phyloP scores from a whole-genome alignment of 176 grass and related monocot genomes.

The Triticum monococcum region DNA sequence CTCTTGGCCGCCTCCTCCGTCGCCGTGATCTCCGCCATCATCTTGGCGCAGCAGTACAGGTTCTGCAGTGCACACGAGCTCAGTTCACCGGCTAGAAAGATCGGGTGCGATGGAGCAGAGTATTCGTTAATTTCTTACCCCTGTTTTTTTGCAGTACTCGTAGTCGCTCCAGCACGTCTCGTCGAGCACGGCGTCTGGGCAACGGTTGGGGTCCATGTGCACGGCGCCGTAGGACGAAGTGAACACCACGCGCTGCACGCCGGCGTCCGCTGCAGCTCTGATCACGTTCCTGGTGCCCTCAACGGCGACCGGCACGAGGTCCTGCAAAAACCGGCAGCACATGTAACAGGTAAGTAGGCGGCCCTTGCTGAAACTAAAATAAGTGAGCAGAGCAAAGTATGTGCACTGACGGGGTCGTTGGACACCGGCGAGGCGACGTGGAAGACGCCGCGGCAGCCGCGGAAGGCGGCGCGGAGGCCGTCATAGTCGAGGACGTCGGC shows the following conservation, averaged over 20 bases:
- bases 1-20: constrained; percentile 30
- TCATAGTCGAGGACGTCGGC: constrained; percentile 38
- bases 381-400: background rate
- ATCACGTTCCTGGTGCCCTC: constrained; percentile 50
- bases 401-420: constrained; percentile 17
- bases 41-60: constrained; percentile 54
- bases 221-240: constrained; percentile 57
- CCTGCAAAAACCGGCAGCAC: background rate
- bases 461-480: constrained; percentile 32
- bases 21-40: constrained; percentile 44
- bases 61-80: constrained; percentile 15
- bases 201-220: constrained; percentile 63
- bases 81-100: background rate
- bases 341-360: too few species aligned
- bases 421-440: constrained; percentile 49
- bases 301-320: constrained; percentile 38
- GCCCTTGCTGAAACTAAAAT: background rate
- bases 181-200: constrained; percentile 52
- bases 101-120: background rate
- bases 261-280: constrained; percentile 34
- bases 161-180: constrained; percentile 69
- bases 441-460: constrained; percentile 49
- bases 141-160: constrained; percentile 39
- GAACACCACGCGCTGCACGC: constrained; percentile 34
- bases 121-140: background rate